Evolutionary conservation across 1,284 basidiomycete species (phyloP).

Genomic region (Malassezia vespertilionis): DNA sequence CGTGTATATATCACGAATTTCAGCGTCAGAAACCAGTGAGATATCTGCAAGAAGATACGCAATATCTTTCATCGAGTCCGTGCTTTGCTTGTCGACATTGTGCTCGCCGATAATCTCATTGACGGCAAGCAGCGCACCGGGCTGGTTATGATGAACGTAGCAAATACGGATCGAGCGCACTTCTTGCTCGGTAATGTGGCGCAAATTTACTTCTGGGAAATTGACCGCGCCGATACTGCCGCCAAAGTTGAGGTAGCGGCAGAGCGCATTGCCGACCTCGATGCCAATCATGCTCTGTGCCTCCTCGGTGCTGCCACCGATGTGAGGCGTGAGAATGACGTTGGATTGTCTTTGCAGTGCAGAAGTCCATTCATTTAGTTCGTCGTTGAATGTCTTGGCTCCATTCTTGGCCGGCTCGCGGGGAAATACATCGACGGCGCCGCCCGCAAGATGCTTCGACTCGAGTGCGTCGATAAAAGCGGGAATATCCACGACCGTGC

Average conservation of each 20-base stretch:
- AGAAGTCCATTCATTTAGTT: slow-evolving; percentile 39
- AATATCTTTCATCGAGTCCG: slow-evolving; percentile 86
- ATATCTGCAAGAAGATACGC: slow-evolving; percentile 96
- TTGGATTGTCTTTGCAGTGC: slow-evolving; percentile 35
- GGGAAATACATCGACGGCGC: slow-evolving; percentile 90
- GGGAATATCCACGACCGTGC: slow-evolving; percentile 85
- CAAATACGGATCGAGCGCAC: slow-evolving; percentile 79
- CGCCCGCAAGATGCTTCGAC: slow-evolving; percentile 78
- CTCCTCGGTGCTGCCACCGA: slow-evolving; percentile 97
- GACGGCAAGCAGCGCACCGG: slow-evolving; percentile 87
- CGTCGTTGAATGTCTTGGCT: slow-evolving; percentile 56
- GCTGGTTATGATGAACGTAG: slow-evolving; percentile 92
- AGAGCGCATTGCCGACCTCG: slow-evolving; percentile 76
- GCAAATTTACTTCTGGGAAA: slow-evolving; percentile 96
- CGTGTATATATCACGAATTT: slow-evolving; percentile 71
- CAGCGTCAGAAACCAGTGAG: slow-evolving; percentile 69
- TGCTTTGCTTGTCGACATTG: slow-evolving; percentile 99
- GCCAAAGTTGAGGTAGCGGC: slow-evolving; percentile 84
- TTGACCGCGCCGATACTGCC: slow-evolving; percentile 82
- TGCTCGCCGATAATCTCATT: slow-evolving; percentile 82
- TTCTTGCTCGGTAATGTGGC: slow-evolving; percentile 67
- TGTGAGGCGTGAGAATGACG: slow-evolving; percentile 60
- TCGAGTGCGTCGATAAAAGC: slow-evolving; percentile 73
- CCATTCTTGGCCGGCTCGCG: slow-evolving; percentile 84
- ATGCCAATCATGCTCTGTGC: slow-evolving; percentile 94